Conservation (phyloP, 345 rosid genomes). For the Fremontodendron californicum region DNA sequence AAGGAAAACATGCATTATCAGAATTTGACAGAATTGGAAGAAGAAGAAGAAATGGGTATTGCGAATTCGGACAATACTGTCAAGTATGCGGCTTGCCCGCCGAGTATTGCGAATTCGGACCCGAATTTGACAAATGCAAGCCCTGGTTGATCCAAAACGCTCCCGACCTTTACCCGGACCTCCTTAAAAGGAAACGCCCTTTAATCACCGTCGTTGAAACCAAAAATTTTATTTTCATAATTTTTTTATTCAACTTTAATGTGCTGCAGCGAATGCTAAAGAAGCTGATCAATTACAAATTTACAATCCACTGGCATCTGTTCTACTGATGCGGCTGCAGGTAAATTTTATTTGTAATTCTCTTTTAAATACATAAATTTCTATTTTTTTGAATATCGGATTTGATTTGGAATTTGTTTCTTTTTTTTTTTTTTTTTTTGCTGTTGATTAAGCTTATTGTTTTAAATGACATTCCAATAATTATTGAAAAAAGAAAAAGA, state of each 20-base stretch:
- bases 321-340: constrained; percentile 16
- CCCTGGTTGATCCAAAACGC: too few relatives aligned
- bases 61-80: too few relatives aligned
- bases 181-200: constrained; percentile 24
- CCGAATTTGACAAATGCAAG: too few relatives aligned
- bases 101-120: too few relatives aligned
- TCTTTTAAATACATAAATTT: not conserved
- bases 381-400: not conserved
- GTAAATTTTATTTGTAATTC: not conserved
- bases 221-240: not conserved
- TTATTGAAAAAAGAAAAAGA: not conserved
- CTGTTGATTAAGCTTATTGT: not conserved
- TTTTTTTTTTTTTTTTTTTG: too few relatives aligned
- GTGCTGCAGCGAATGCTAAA: constrained; percentile 18
- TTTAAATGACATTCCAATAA: not conserved
- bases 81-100: too few relatives aligned
- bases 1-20: too few relatives aligned
- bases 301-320: constrained; percentile 26
- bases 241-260: not conserved
- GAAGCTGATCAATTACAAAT: constrained; percentile 26
- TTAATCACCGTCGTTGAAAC: not conserved
- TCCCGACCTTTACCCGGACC: too few relatives aligned
- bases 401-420: not conserved
- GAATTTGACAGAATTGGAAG: too few relatives aligned
- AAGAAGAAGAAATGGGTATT: too few relatives aligned